Evolutionary conservation across 2,329 filamentous ascomycete genomes (phyloP), one percentile per base, ranked within the genome.

Genomic region (Colletotrichum phormii): DNA sequence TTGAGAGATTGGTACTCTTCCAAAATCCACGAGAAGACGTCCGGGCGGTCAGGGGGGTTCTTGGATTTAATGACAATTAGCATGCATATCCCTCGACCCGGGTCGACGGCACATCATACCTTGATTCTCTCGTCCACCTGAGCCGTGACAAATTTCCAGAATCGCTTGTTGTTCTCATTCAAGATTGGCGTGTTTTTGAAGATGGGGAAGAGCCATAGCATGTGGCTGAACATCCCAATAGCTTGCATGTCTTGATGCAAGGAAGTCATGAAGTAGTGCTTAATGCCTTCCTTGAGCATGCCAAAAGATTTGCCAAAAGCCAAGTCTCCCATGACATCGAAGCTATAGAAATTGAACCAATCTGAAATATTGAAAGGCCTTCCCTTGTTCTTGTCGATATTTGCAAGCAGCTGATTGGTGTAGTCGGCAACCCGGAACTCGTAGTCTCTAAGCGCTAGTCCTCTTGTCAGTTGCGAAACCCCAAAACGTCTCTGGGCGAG

Each of bases 291-390:
- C 31, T 67, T 72, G 15, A 84, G 75, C 82, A 82, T 81, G 11
- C 80, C 75, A 58, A 83, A 84, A 5, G 77, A 76, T 35, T 79
- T 77, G 0, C 80, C 82, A 57, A 85, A 85, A 5, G 81, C 83
- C 49, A 85, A 75, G 60, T 85, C 81, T 1, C 82, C 83, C 83
- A 85, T 84, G 5, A 84, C 78, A 24, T 84, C 83, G 51, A 83
- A 84, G 73, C 79, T 79, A 63, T 80, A 82, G 57, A 81, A 82
- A 65, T 79, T 80, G 70, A 81, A 80, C 78, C 80, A 81, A 4
- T 77, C 72, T 0, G 80, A 76, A 4, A 78, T 76, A 51, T 84
- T 75, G 5, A 83, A 66, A 0, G 77, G 67, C 6, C 65, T 63
- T 1, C 78, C 77, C 11, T 76, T 62, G 4, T 77, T 46, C 8